Evolutionary conservation across 805 yeast species (phyloP), one percentile per base, ranked within the genome.

Genomic region (Cyberlindnera maritima): DNA sequence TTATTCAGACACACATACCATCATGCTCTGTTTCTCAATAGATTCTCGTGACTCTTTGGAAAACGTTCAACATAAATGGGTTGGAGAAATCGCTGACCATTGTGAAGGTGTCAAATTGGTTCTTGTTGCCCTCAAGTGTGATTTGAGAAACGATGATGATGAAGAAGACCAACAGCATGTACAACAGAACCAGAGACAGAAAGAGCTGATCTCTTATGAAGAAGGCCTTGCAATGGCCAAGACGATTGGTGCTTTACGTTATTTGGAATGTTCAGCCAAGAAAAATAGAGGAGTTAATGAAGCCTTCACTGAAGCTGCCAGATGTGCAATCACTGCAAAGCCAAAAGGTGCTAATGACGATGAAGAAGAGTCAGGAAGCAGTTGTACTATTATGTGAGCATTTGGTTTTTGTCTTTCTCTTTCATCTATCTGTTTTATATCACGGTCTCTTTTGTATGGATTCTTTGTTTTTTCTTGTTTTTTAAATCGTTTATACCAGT

Each of bases 231-330:
- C 83, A 0, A 89, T 92, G 59, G 99, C 99, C 33, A 90, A 90
- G 62, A 80, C 80, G 63, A 87, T 94, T 37, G 97, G 97, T 20
- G 98, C 99, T 0, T 73, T 91, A 59, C 80, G 98, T 61, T 94
- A 94, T 66, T 75, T 94, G 62, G 99, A 94, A 68, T 94, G 99
- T 70, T 88, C 96, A 23, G 98, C 99, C 7, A 94, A 91, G 74
- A 83, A 85, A 65, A 92, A 91, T 67, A 80, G 96, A 62, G 99
- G 99, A 55, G 99, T 94, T n/a, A 94, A 95, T 62, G 99, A 94
- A 70, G 98, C 97, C 10, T 94, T 94, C 65, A 90, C 97, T 0
- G 99, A 94, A 69, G 99, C 98, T 37, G 97, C 98, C 8, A 83
- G 99, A 65, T 91, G 96, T 61, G 98, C 97, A 2, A 75, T 92